These are phyloP conservation scores for Boeremia exigua DNA, from an alignment of 2,329 filamentous ascomycete species.

Conservation along the genomic window DNA sequence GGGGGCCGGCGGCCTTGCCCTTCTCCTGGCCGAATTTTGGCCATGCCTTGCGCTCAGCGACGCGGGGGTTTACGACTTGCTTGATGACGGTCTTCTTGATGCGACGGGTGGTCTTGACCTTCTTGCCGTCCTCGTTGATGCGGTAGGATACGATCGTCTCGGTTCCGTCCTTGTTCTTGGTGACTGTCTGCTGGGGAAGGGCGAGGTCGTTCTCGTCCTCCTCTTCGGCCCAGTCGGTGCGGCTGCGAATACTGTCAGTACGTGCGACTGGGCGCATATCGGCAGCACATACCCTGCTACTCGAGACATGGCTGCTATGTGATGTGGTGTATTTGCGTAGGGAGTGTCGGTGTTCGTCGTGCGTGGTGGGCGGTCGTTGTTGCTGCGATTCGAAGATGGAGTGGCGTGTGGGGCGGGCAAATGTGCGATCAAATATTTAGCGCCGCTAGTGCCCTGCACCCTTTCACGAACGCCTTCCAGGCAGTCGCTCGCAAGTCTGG, in stretches of 20 bases:
- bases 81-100: constrained; percentile 91
- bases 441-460: constrained; percentile 11
- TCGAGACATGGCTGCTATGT: constrained; percentile 42
- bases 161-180: constrained; percentile 97
- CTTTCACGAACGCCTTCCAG: not conserved
- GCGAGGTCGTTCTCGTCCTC: constrained; percentile 90
- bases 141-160: constrained; percentile 92
- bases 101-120: constrained; percentile 95
- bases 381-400: constrained; percentile 23
- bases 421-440: constrained; percentile 18
- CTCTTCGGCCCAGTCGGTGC: constrained; percentile 87
- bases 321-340: constrained; percentile 9
- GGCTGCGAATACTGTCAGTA: constrained; percentile 47
- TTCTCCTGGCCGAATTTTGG: constrained; percentile 89
- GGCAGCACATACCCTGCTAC: constrained; percentile 42
- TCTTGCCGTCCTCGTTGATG: constrained; percentile 91
- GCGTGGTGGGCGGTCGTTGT: constrained; percentile 8
- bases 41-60: constrained; percentile 94
- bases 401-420: constrained; percentile 27
- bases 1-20: constrained; percentile 82
- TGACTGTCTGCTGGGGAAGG: constrained; percentile 86
- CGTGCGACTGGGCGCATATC: not conserved
- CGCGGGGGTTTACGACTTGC: constrained; percentile 93
- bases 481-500: not conserved
- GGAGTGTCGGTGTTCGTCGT: constrained; percentile 9